A percentile compares a stretch with the other conserved stretches of the same genome.
These are phyloP conservation scores for Candida boleticola DNA, from an alignment of 805 yeast genomes.

Conservation along the genomic window DNA sequence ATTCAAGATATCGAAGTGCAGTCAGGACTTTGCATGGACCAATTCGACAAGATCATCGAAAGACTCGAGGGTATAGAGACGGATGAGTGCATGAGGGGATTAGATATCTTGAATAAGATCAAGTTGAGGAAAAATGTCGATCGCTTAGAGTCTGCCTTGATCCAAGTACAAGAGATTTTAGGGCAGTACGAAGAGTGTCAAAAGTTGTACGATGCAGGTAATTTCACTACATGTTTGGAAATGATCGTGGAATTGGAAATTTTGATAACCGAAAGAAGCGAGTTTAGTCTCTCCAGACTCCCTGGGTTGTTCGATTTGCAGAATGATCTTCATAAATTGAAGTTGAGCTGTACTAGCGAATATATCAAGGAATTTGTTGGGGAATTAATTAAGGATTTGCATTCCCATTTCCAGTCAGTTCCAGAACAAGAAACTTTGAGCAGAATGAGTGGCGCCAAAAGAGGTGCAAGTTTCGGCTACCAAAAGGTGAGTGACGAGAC, in stretches of 20 bases:
- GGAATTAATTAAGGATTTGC: constrained; percentile 58
- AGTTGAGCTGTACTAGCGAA: constrained; percentile 67
- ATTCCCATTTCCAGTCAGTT: constrained; percentile 52
- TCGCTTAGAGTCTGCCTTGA: constrained; percentile 57
- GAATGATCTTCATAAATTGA: constrained; percentile 52
- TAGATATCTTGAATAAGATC: constrained; percentile 47
- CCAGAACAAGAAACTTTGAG: constrained; percentile 48
- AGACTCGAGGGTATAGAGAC: constrained; percentile 47
- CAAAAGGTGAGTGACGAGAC: constrained; percentile 37
- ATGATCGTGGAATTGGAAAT: constrained; percentile 55
- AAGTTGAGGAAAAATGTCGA: constrained; percentile 59
- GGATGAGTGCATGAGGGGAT: constrained; percentile 50
- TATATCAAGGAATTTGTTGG: constrained; percentile 58
- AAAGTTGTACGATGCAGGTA: constrained; percentile 39
- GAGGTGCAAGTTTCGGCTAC: constrained; percentile 27
- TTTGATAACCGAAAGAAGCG: constrained; percentile 50
- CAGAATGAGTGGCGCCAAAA: constrained; percentile 37
- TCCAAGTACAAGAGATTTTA: constrained; percentile 46
- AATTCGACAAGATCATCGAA: constrained; percentile 44
- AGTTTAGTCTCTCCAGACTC: constrained; percentile 35
- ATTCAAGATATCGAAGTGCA: constrained; percentile 60
- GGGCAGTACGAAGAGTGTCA: constrained; percentile 33
- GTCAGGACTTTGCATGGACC: constrained; percentile 49
- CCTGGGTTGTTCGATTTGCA: constrained; percentile 52
- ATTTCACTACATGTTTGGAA: constrained; percentile 55